A percentile compares a stretch with the other conserved stretches of the same genome.
Conservation (phyloP, 495 filamentous ascomycete genomes). For the Lophiostoma macrostomum region DNA sequence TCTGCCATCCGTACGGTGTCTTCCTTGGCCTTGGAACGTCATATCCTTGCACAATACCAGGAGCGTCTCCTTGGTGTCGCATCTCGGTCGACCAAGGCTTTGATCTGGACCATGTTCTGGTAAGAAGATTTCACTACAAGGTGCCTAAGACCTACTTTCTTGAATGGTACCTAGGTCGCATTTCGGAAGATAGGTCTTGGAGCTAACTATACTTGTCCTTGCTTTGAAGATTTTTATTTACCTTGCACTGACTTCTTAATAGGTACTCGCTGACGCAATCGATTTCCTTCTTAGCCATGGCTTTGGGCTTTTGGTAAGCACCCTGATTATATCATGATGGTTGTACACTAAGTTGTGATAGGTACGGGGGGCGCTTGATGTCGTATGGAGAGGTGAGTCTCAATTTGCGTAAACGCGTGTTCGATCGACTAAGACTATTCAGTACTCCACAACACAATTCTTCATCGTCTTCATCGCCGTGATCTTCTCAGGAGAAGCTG, state of each 20-base stretch:
- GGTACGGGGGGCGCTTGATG: slow-evolving; percentile 43
- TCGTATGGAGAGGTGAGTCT: slow-evolving; percentile 47
- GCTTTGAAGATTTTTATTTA: no score
- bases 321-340: slow-evolving; percentile 51
- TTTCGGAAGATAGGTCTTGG: no score
- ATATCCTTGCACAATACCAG: slow-evolving; percentile 21
- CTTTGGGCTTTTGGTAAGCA: slow-evolving; percentile 90
- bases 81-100: slow-evolving; percentile 15
- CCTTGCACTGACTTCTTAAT: no score
- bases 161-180: no score
- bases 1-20: slow-evolving; percentile 55
- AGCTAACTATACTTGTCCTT: no score
- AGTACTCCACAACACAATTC: slow-evolving; percentile 75
- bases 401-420: no score
- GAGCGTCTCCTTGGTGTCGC: slow-evolving; percentile 20
- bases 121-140: no score
- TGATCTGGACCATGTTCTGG: slow-evolving; percentile 50
- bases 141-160: no score
- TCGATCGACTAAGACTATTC: no score
- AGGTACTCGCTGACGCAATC: slow-evolving; percentile 83
- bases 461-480: slow-evolving; percentile 80
- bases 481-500: slow-evolving; percentile 81
- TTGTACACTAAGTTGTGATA: not conserved
- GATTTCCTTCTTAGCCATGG: slow-evolving; percentile 74
- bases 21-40: slow-evolving; percentile 45